Conservation (phyloP, 2,329 filamentous ascomycete species). For the Coniochaeta ligniaria region DNA sequence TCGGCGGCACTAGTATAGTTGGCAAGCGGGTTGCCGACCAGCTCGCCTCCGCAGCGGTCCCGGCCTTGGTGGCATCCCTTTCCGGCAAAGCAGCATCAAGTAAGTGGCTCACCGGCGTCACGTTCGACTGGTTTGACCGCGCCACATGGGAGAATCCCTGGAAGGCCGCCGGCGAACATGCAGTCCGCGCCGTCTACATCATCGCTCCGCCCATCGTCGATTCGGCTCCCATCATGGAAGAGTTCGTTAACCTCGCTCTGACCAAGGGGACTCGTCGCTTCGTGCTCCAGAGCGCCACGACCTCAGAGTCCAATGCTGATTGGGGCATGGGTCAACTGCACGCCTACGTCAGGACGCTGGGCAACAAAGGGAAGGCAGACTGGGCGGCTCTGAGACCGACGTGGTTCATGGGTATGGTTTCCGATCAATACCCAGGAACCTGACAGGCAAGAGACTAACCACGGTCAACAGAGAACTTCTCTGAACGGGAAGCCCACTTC, state of each 20-base stretch:
- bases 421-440: not conserved
- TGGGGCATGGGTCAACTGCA: slow-evolving; percentile 27
- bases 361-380: slow-evolving; percentile 24
- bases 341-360: slow-evolving; percentile 28
- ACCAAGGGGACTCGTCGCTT: slow-evolving; percentile 30
- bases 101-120: slow-evolving; percentile 13
- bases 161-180: slow-evolving; percentile 5
- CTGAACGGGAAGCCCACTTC: slow-evolving; percentile 17
- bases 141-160: slow-evolving; percentile 30
- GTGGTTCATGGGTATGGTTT: slow-evolving; percentile 38
- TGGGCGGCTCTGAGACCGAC: slow-evolving; percentile 36
- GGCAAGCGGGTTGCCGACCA: slow-evolving; percentile 28
- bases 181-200: slow-evolving; percentile 31
- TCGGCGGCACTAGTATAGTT: slow-evolving; percentile 38
- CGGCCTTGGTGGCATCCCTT: slow-evolving; percentile 30
- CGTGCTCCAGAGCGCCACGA: slow-evolving; percentile 33
- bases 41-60: slow-evolving; percentile 19
- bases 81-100: slow-evolving; percentile 13
- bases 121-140: slow-evolving; percentile 38
- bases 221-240: slow-evolving; percentile 23
- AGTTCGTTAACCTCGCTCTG: slow-evolving; percentile 33
- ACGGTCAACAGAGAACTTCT: slow-evolving; percentile 33
- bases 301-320: slow-evolving; percentile 22
- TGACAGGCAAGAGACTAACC: not conserved
- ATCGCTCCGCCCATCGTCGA: slow-evolving; percentile 27